These are phyloP conservation scores for Dryadomyces quercivorus DNA, from an alignment of 2,329 filamentous ascomycete genomes.

Conservation along the genomic window DNA sequence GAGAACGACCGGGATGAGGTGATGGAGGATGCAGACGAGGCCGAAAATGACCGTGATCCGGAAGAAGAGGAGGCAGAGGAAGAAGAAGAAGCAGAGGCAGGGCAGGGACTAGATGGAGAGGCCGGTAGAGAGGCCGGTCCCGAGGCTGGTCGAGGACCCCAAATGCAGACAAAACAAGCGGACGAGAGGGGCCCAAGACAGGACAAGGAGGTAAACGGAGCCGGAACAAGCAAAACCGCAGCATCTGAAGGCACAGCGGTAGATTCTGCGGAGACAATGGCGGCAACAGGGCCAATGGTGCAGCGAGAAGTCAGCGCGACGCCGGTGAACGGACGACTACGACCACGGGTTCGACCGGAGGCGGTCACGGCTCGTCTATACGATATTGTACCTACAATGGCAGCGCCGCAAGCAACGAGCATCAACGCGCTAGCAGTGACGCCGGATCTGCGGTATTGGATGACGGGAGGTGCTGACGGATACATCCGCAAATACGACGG, in stretches of 20 bases:
- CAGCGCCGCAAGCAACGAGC: slow-evolving; percentile 87
- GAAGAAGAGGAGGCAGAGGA: slow-evolving; percentile 30
- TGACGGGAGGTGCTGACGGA: slow-evolving; percentile 86
- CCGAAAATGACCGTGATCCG: slow-evolving; percentile 20
- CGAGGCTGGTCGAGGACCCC: neutral
- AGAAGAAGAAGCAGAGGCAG: slow-evolving; percentile 10
- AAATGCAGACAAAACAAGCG: slow-evolving; percentile 5
- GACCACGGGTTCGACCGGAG: slow-evolving; percentile 59
- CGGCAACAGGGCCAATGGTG: neutral
- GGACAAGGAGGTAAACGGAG: slow-evolving; percentile 21
- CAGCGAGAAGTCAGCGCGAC: slow-evolving; percentile 16
- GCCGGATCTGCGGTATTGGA: slow-evolving; percentile 88
- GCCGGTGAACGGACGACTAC: slow-evolving; percentile 24
- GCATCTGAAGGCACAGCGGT: slow-evolving; percentile 8
- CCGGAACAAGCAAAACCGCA: slow-evolving; percentile 5
- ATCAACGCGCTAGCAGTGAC: slow-evolving; percentile 89
- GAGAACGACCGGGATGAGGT: slow-evolving; percentile 44
- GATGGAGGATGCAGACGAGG: slow-evolving; percentile 35
- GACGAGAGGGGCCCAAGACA: neutral
- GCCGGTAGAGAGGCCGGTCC: slow-evolving; percentile 6
- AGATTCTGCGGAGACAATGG: slow-evolving; percentile 9
- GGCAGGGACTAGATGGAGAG: slow-evolving; percentile 7
- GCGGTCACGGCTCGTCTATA: slow-evolving; percentile 71
- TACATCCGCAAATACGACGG: slow-evolving; percentile 98
- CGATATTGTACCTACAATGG: slow-evolving; percentile 95